Base-by-base conservation (phyloP, 352 stramenopile genomes). In the Pythium apleroticum region DNA sequence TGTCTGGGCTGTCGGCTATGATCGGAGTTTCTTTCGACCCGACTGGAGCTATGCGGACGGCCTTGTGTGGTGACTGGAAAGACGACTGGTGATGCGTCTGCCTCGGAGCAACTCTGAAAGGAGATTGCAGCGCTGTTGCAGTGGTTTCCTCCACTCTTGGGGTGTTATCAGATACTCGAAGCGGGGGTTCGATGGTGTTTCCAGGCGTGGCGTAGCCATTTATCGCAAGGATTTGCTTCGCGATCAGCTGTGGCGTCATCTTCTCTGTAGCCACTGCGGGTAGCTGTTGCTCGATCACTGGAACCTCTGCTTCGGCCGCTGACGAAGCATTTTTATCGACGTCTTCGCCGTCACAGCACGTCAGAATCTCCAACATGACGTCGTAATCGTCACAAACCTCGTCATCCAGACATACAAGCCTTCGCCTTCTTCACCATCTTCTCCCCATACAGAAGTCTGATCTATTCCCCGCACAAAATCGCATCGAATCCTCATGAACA, bases 391-490 rank as follows among this genome's bases (percentile, higher is more conserved):
- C 22, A 31, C 22, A 54, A 30, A 33, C 33, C 49, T 45, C 27
- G n/a, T 5, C 35, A 24, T 31, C 22, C 19, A 9, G 5, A 54
- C 69, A 9, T 68, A 93, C 86, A 95, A 8, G 59, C 68, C 69
- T 80, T 91, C 2, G 84, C 81, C 55, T 89, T 89, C 11, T 25
- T 55, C 28, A 90, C 52, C 63, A 93, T 91, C 59, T 90, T 93
- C 22, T 87, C 72, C 17, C 84, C 83, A 55, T 91, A 93, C 7
- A 74, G 43, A 33, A 57, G 65, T 60, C 78, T 72, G 65, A 93
- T 91, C 83, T 95, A 27, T 41, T 35, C 27, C 46, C 10, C 45
- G 20, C 22, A 56, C 12, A 37, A 45, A n/a, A n/a, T n/a, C n/a
- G n/a, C n/a, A 28, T 11, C 11, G 4, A 4, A 20, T 46, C 14